Evolutionary conservation across 805 yeast species (phyloP).

Genomic region (Metschnikowia henanensis): DNA sequence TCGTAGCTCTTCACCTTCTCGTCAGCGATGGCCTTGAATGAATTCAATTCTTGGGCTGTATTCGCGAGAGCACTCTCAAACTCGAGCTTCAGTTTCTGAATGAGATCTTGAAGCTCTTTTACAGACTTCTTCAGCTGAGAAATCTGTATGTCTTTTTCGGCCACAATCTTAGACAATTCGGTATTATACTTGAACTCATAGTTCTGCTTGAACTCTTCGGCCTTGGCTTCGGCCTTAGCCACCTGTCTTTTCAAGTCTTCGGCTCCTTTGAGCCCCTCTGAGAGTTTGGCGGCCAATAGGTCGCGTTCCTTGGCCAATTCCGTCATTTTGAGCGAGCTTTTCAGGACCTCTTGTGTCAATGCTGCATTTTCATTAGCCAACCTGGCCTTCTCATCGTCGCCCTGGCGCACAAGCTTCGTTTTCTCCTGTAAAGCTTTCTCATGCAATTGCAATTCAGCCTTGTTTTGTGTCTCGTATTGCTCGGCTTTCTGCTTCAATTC

Average conservation of each 20-base stretch:
- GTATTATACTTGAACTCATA: slow-evolving; percentile 26
- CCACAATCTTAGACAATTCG: slow-evolving; percentile 24
- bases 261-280: slow-evolving; percentile 1
- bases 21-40: slow-evolving; percentile 4
- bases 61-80: slow-evolving; percentile 7
- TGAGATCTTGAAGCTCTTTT: slow-evolving; percentile 2
- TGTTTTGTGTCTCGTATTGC: slow-evolving; percentile 3
- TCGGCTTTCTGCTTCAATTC: slow-evolving; percentile 8
- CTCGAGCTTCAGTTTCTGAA: slow-evolving; percentile 9
- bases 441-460: slow-evolving; percentile 1
- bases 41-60: slow-evolving; percentile 3
- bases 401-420: background rate
- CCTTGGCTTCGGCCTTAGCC: slow-evolving; percentile 7
- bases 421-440: slow-evolving; percentile 2
- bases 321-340: slow-evolving; percentile 2
- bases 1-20: slow-evolving; percentile 4
- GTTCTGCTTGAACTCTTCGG: slow-evolving; percentile 15
- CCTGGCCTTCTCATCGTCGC: slow-evolving; percentile 4
- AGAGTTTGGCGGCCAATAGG: background rate
- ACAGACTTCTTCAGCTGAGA: slow-evolving; percentile 1
- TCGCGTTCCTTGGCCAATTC: slow-evolving; percentile 1
- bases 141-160: slow-evolving; percentile 21
- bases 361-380: slow-evolving; percentile 1
- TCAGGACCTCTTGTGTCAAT: slow-evolving; percentile 5
- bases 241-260: slow-evolving; percentile 8